Base-by-base conservation (phyloP, 2,329 filamentous ascomycete species). In the Aspergillus bombycis region DNA sequence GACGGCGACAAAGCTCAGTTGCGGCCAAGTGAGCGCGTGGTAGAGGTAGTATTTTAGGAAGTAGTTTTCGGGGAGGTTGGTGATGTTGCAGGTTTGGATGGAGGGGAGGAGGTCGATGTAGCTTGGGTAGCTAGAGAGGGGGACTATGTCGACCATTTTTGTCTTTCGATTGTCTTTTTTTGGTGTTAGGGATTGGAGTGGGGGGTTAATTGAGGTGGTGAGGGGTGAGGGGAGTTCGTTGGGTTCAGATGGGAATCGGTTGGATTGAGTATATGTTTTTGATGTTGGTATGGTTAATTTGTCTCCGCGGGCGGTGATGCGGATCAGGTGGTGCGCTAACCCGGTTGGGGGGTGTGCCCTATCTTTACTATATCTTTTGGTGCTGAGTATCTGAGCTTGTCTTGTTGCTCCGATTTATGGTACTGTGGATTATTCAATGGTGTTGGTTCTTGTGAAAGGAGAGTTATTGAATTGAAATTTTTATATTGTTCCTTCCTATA, bases 31-130 rank as follows among this genome's bases (percentile, higher is more conserved):
- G 70, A 98, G 89, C 19, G 94, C 94, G 81, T 99, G 95, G 87
- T 99, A 99, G 75, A 99, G 89, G 84, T 99, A 99, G 86, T 99
- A 99, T 86, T 99, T 99, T 82, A 97, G 92, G 80, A 98, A 98
- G 87, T 99, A 99, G 85, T 99, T 99, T 81, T 99, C 95, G 69
- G 95, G 95, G 60, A 99, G 87, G 84, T 99, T 99, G 79, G 96
- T 96, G 78, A 99, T 94, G 84, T 99, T 98, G 77, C 94, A 94
- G 80, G 96, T 93, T 83, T 99, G 95, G 77, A 99, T 91, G 68
- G 92, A 85, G 70, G 88, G 90, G 70, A 99, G 89, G 68, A 95
- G 84, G 69, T 94, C 91, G 81, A 99, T 96, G 82, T 98, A 79
- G 66, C 81, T 80, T 61, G 76, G 78, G 73, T 78, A 82, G 50